phyloP scores from a whole-genome alignment of 495 filamentous ascomycete species.

The Aspergillus sclerotioniger region DNA sequence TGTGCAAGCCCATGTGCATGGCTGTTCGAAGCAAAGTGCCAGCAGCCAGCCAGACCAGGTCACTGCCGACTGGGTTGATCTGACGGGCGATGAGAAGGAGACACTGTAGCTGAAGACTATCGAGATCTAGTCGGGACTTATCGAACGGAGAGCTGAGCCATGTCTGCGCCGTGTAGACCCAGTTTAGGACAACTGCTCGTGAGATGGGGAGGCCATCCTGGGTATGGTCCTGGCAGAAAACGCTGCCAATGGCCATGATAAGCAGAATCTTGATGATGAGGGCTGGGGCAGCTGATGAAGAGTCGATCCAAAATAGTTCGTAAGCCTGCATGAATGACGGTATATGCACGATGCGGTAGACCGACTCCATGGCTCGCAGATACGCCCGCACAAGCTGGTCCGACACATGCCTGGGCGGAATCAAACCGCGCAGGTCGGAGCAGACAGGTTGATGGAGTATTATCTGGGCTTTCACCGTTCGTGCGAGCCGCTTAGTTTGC shows the following conservation, averaged over 20 bases:
- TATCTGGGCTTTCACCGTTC: slow-evolving; percentile 8
- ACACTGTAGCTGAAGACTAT: slow-evolving; percentile 47
- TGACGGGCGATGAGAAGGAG: slow-evolving; percentile 49
- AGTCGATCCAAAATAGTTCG: slow-evolving; percentile 40
- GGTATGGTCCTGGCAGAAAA: slow-evolving; percentile 27
- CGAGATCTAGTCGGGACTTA: slow-evolving; percentile 39
- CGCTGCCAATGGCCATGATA: slow-evolving; percentile 46
- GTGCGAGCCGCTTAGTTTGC: slow-evolving; percentile 9
- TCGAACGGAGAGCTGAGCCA: slow-evolving; percentile 50
- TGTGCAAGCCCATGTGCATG: slow-evolving; percentile 53
- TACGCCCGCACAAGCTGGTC: slow-evolving; percentile 32
- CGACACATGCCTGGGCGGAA: background rate
- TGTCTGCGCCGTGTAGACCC: slow-evolving; percentile 49
- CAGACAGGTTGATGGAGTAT: background rate
- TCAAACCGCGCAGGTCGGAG: background rate
- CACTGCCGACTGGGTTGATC: slow-evolving; percentile 36
- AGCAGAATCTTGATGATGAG: slow-evolving; percentile 37
- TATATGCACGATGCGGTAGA: slow-evolving; percentile 57
- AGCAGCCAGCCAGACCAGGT: slow-evolving; percentile 45
- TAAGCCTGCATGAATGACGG: slow-evolving; percentile 53
- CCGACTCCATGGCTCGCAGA: slow-evolving; percentile 39
- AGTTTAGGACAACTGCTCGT: slow-evolving; percentile 16
- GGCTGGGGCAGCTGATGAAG: slow-evolving; percentile 23
- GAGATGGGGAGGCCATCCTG: slow-evolving; percentile 18
- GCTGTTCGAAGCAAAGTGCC: slow-evolving; percentile 47